Evolutionary conservation across 2,329 filamentous ascomycete species (phyloP).

Genomic region (Raffaelea arxii): DNA sequence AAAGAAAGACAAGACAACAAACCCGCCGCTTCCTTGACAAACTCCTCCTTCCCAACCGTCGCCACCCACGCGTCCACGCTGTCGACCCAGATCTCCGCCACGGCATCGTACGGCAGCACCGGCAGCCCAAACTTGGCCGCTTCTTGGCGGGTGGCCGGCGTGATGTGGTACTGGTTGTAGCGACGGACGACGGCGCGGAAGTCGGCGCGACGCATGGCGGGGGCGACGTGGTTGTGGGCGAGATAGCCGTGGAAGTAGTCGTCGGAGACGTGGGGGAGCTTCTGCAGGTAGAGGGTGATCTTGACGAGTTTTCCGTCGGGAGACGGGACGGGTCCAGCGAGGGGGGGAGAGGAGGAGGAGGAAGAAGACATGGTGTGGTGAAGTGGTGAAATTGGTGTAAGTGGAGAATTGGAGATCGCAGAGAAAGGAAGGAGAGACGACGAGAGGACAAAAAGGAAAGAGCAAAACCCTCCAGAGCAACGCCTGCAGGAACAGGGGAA

Average conservation of each 20-base stretch:
- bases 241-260: slow-evolving; percentile 21
- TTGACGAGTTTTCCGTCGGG: slow-evolving; percentile 13
- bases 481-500: too few species aligned
- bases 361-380: background rate
- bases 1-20: background rate
- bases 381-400: background rate
- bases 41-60: slow-evolving; percentile 1
- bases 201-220: slow-evolving; percentile 14
- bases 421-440: background rate
- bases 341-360: background rate
- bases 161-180: slow-evolving; percentile 12
- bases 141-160: slow-evolving; percentile 4
- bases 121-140: slow-evolving; percentile 4
- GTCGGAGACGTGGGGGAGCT: slow-evolving; percentile 18
- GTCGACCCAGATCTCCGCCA: slow-evolving; percentile 11
- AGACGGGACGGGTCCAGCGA: slow-evolving; percentile 8
- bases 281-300: slow-evolving; percentile 17
- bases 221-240: slow-evolving; percentile 18
- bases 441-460: too few species aligned
- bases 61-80: slow-evolving; percentile 9
- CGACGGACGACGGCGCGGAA: slow-evolving; percentile 14
- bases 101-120: slow-evolving; percentile 11
- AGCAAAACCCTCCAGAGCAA: too few species aligned
- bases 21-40: slow-evolving; percentile 6
- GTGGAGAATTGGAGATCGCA: too few species aligned